These are phyloP conservation scores for Dunaliella primolecta DNA, from an alignment of 139 green algal genomes.

Conservation along the genomic window DNA sequence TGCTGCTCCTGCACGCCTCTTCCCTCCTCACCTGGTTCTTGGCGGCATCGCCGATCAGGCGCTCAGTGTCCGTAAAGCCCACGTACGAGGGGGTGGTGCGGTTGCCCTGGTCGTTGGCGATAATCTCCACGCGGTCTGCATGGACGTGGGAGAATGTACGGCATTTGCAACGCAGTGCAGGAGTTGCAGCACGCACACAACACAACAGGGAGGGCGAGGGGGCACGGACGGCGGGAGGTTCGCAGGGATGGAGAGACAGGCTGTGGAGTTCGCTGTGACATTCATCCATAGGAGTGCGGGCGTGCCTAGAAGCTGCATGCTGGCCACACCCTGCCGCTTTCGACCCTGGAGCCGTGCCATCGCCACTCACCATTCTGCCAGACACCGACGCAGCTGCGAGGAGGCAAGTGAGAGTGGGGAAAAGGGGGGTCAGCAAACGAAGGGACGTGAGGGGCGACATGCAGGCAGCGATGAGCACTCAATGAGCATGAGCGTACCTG, in stretches of 20 bases:
- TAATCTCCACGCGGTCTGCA: slow-evolving; percentile 85
- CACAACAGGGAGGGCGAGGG: too few relatives aligned
- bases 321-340: too few relatives aligned
- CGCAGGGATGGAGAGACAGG: not conserved
- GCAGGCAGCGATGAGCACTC: not conserved
- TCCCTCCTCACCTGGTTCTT: slow-evolving; percentile 88
- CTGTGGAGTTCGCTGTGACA: not conserved
- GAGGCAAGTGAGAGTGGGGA: not conserved
- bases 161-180: not conserved
- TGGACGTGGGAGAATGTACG: not conserved
- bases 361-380: slow-evolving; percentile 72
- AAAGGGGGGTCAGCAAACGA: not conserved
- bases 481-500: slow-evolving; percentile 30
- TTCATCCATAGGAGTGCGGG: not conserved
- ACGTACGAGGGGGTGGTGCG: slow-evolving; percentile 94
- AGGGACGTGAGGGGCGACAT: not conserved
- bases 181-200: not conserved
- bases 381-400: slow-evolving; percentile 69
- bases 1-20: not conserved
- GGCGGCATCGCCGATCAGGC: slow-evolving; percentile 92
- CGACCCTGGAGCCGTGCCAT: too few relatives aligned
- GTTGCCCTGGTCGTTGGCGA: slow-evolving; percentile 93
- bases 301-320: not conserved
- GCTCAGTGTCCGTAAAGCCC: slow-evolving; percentile 95
- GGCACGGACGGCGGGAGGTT: too few relatives aligned